Base-by-base conservation (phyloP, 2,329 filamentous ascomycete species). In the Exophiala phaeomuriformis region DNA sequence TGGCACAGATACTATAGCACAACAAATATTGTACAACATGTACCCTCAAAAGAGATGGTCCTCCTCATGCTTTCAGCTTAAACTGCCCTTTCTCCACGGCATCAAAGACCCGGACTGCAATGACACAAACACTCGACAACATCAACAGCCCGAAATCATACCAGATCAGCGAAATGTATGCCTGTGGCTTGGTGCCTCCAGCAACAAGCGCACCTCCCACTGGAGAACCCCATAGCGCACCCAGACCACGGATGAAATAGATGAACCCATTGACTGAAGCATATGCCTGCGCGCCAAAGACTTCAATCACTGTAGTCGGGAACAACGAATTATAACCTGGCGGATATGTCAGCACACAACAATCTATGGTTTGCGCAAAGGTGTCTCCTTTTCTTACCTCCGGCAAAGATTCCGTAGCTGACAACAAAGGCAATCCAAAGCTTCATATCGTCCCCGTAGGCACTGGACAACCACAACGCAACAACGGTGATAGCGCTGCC, bases 261-360 rank as follows among this genome's bases (percentile, higher is more conserved):
- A 72, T 57, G 5, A 69, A 65, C 1, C 69, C 69, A 42, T 66
- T 71, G 2, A 71, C 68, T 10, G 64, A 66, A 5, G 68, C 68
- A 44, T 69, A 70, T 28, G 70, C 59, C 51, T 69, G 63, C 8
- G 66, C 61, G 3, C 69, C 69, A 46, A 72, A 72, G 3, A 71
- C 54, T 51, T 72, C 69, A 9, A 71, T 66, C 44, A 72, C 54
- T 10, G 66, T 66, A 0, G 71, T 66, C 0, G 71, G 70, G 45
- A 72, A 72, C 1, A 72, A 60, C 5, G 68, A 67, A 33, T 72
- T 67, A 53, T 72, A 72, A 2, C 70, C 69, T 57, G 28, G 19
- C 7, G 19, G 19, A 19, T 19, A 1, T 19, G 19, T 19, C 19
- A 19, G 19, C 19, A 2, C 2, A 19, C 19, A 19, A 19, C 19